Evolutionary conservation across 345 rosid species (phyloP).

Genomic region (Rhodamnia argentea): DNA sequence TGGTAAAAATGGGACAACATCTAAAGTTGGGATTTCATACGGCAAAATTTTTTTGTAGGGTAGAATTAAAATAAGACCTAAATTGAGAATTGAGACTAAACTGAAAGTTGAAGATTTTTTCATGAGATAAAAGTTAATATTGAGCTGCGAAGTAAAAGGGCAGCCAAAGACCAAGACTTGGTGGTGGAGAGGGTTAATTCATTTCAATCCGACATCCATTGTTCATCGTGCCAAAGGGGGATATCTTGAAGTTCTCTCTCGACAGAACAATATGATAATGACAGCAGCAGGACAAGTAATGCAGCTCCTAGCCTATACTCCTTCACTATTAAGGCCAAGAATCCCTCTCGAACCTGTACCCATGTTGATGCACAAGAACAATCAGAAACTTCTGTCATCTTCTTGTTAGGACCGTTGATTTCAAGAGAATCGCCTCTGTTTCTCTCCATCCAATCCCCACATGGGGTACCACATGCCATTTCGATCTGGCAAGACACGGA

Average conservation of each 20-base stretch:
- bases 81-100: too few species aligned
- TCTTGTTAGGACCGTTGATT: background rate
- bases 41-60: too few species aligned
- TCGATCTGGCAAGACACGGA: background rate
- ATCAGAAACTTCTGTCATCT: too few species aligned
- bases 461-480: background rate
- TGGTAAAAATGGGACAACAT: too few species aligned
- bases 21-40: too few species aligned
- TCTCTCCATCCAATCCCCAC: background rate
- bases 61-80: too few species aligned
- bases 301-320: background rate
- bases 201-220: background rate
- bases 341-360: background rate
- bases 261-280: background rate
- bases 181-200: background rate
- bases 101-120: too few species aligned
- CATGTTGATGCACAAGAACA: background rate
- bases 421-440: background rate
- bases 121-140: too few species aligned
- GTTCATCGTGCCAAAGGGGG: background rate
- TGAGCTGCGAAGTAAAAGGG: too few species aligned
- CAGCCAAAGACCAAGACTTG: background rate
- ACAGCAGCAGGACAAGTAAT: background rate
- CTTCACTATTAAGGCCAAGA: background rate
- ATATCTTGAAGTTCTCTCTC: background rate